Base-by-base conservation (phyloP, 225 moss, liverwort and hornwort species). In the Bryum argenteum region DNA sequence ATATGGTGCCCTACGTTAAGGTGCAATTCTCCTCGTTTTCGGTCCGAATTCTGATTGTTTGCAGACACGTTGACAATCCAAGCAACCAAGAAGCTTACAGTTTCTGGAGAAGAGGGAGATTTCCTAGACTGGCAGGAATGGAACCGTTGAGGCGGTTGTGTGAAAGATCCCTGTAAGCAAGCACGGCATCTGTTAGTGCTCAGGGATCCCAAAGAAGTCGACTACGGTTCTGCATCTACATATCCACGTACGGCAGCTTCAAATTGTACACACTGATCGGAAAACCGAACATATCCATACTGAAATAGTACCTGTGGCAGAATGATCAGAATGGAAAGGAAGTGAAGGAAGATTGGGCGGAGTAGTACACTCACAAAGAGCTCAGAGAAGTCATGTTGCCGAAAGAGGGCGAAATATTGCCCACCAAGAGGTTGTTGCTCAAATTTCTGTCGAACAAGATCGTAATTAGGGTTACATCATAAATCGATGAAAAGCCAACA, bases 101-200 rank as follows among this genome's bases (percentile, higher is more conserved):
- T 82, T 85, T 72, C 73, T 84, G 67, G 21, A 98, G 86, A 20
- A 82, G 75, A 4, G 54, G 45, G 21, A 94, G 74, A 52, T 79
- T 67, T 61, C 91, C 97, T 1, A 98, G 77, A 81, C 72, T 89
- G 16, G 73, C 83, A 70, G 96, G 93, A 56, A 96, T 93, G 14
- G 89, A 77, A 45, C 93, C 93, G 63, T 89, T 96, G 20, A 96
- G 43, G 71, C 71, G 74, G 53, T 96, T 96, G 76, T 84, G 68
- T 14, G 96, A 88, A 50, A 96, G 79, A 78, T 96, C 85, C 69
- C 96, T 96, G 81, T 48, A 69, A n/a, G 3, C 70, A 59, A 72
- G 58, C 44, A 50, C 20, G 63, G 58, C 54, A 28, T 59, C 21
- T 53, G 54, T 75, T 24, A 72, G 20, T 7, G 14, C 17, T 69